Evolutionary conservation across 1,284 basidiomycete genomes (phyloP), one percentile per base, ranked within the genome.

Genomic region (Porodaedalea pini): DNA sequence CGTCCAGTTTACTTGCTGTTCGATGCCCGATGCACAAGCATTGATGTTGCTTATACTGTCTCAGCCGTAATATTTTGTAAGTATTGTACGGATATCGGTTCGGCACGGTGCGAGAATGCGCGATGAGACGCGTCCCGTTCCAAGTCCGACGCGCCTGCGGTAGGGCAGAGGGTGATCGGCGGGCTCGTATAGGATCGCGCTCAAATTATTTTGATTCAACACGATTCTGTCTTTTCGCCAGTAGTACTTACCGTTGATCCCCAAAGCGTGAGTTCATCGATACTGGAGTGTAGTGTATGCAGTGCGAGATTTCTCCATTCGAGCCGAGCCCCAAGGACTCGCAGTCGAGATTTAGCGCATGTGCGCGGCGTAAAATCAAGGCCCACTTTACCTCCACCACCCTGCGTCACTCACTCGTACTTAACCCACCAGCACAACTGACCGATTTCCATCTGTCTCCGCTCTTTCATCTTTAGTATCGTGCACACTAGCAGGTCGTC

Each of bases 331-430:
- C 45, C 23, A 47, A 27, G n/a, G 27, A 29, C 15, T 51, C 49
- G 27, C 27, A 31, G 27, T 21, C 27, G 47, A 31, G 47, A 49
- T 49, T 48, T 36, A 4, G 19, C 44, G 43, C 53, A 47, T 49
- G 44, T 39, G 54, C 54, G 44, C 45, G 51, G 51, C 29, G 50
- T 40, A 37, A 37, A 13, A 17, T 21, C 13, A 8, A 21, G 15
- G 19, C 21, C 49, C 56, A 43, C 52, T 48, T 47, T 58, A 54
- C 17, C 47, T 55, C 58, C 58, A 59, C 58, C 34, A 11, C 48
- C 11, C 45, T 27, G 13, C 37, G 25, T n/a, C 51, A 37, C 48
- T 39, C 29, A 17, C 43, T 41, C 43, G 17, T 39, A 31, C 34
- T 40, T n/a, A 5, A 15, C n/a, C 29, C 40, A 15, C 34, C 31